Evolutionary conservation across 805 yeast genomes (phyloP).

Genomic region (Barnettozyma siamensis): DNA sequence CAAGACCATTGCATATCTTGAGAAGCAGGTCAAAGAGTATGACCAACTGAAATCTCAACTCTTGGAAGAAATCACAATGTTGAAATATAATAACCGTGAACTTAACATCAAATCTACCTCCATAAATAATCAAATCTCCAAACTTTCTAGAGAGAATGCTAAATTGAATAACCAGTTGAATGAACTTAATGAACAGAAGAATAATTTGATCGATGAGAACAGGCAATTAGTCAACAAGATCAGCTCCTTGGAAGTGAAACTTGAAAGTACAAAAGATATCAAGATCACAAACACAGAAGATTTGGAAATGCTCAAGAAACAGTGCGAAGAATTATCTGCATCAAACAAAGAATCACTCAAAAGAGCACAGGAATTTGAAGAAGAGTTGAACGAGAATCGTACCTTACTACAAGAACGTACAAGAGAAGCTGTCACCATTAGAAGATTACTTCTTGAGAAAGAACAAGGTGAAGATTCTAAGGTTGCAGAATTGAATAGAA

Average conservation of each 20-base stretch:
- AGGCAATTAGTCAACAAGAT: slow-evolving; percentile 38
- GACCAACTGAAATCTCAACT: slow-evolving; percentile 22
- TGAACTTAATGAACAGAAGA: slow-evolving; percentile 31
- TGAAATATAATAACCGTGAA: slow-evolving; percentile 23
- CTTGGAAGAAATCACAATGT: slow-evolving; percentile 20
- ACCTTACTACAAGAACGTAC: slow-evolving; percentile 72
- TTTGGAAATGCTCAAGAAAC: slow-evolving; percentile 49
- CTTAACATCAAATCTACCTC: slow-evolving; percentile 25
- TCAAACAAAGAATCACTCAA: slow-evolving; percentile 59
- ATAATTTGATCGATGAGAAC: slow-evolving; percentile 32
- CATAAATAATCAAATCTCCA: slow-evolving; percentile 28
- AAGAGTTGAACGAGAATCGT: slow-evolving; percentile 74
- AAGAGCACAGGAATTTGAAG: slow-evolving; percentile 64
- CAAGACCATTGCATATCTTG: slow-evolving; percentile 33
- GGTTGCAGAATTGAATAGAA: slow-evolving; percentile 49
- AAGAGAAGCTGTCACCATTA: slow-evolving; percentile 68
- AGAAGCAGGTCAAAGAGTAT: slow-evolving; percentile 36
- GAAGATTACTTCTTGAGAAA: slow-evolving; percentile 61
- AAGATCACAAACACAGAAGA: slow-evolving; percentile 35
- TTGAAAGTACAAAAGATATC: slow-evolving; percentile 31
- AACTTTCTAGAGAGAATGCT: slow-evolving; percentile 32
- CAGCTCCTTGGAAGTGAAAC: slow-evolving; percentile 33
- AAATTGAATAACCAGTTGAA: slow-evolving; percentile 32
- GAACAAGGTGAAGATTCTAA: slow-evolving; percentile 52
- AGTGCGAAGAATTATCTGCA: slow-evolving; percentile 66